Evolutionary conservation across 768 basidiomycete species (phyloP), one percentile per base, ranked within the genome.

Genomic region (Gloeopeniophorella convolvens): DNA sequence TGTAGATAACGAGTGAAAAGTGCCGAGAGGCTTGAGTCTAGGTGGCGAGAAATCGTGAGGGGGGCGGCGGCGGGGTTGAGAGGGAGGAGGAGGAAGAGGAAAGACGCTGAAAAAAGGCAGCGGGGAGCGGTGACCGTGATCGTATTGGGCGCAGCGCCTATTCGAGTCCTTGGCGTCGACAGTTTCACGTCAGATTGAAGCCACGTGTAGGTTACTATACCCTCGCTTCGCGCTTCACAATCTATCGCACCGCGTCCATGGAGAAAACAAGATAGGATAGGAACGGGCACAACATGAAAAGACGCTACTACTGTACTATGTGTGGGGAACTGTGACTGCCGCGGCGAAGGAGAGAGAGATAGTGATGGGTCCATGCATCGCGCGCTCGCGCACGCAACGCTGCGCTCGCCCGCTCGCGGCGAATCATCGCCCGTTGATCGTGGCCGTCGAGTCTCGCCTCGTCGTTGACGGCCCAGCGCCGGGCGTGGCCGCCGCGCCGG

Each of bases 371-470:
- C 23, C 28, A 5, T 5, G 30, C 15, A 36, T 48, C 35, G 30
- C 31, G 16, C 18, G n/a, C 40, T 4, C 34, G 24, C 18, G 11
- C 33, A 34, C 40, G 33, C 26, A 36, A 36, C 35, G 16, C 39
- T 31, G 15, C 21, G 0, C n/a, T n/a, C n/a, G n/a, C n/a, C n/a
- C 4, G 7, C 23, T 23, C 20, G 15, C 23, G 30, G 21, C 2
- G 18, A 20, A 27, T 70, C 62, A 76, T 52, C 70, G 70, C 21
- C 85, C 86, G 60, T 85, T 87, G 51, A 86, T 71, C 18, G 84
- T 85, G 42, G 83, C 80, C 21, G 76, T 73, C 9, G 85, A 86
- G 59, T 87, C 84, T 66, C 82, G 73, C 55, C 82, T 71, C 57
- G 67, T 67, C 18, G 70, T 66, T 51, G 65, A 66, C 30, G 56